Conservation (phyloP, 768 basidiomycete genomes). For the Phlebiopsis gigantea region DNA sequence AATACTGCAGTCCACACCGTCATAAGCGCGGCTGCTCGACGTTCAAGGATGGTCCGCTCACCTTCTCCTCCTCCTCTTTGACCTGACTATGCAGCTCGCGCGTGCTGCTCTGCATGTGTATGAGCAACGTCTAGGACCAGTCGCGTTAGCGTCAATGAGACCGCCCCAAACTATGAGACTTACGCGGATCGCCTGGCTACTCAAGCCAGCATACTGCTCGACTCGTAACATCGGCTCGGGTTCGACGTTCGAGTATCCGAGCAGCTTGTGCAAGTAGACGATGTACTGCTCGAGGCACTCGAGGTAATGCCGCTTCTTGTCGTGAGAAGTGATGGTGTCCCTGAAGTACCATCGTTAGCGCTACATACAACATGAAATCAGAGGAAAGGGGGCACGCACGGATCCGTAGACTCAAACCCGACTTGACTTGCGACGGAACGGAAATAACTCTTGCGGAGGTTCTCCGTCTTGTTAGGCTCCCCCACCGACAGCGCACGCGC, state of each 20-base stretch:
- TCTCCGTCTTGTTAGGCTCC: slow-evolving; percentile 32
- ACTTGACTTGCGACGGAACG: slow-evolving; percentile 52
- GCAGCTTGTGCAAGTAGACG: slow-evolving; percentile 56
- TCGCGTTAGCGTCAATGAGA: neutral
- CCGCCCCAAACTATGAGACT: slow-evolving; percentile 10
- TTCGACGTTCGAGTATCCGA: slow-evolving; percentile 41
- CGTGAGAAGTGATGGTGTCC: slow-evolving; percentile 73
- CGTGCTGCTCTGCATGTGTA: slow-evolving; percentile 61
- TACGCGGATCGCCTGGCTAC: slow-evolving; percentile 61
- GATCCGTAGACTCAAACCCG: slow-evolving; percentile 56
- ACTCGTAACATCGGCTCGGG: slow-evolving; percentile 49
- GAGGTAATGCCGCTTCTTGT: slow-evolving; percentile 70
- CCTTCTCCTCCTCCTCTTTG: slow-evolving; percentile 50
- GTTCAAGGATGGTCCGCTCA: too few relatives aligned
- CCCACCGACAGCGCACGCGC: neutral
- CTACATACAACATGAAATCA: neutral
- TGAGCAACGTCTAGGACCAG: slow-evolving; percentile 52
- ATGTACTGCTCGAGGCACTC: slow-evolving; percentile 73
- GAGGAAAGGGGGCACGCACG: slow-evolving; percentile 35
- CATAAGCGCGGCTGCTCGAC: too few relatives aligned
- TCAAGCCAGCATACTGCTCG: slow-evolving; percentile 47
- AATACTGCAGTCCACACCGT: too few relatives aligned
- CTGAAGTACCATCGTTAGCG: slow-evolving; percentile 26
- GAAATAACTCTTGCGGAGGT: slow-evolving; percentile 51
- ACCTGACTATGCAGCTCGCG: slow-evolving; percentile 46